Percentiles rank a stretch among this genome's conserved stretches.
Conservation (phyloP, 2,329 filamentous ascomycete species). For the Alternaria arbusti region DNA sequence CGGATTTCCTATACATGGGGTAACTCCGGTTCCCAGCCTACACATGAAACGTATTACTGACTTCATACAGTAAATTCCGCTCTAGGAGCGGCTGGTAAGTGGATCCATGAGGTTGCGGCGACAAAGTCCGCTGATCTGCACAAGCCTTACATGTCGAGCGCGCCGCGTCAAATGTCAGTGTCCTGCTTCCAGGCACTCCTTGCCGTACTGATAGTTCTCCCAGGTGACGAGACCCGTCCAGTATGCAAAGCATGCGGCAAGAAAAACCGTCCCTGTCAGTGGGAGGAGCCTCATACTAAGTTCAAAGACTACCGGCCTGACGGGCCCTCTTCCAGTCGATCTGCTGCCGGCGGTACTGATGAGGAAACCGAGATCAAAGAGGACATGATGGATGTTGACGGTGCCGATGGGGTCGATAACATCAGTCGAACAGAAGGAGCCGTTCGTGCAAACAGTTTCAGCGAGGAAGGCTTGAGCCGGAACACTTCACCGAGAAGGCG, state of each 20-base stretch:
- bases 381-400: conserved; percentile 23
- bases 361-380: conserved; percentile 13
- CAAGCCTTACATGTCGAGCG: conserved; percentile 38
- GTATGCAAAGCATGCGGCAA: conserved; percentile 41
- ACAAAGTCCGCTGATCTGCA: conserved; percentile 5
- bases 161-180: conserved; percentile 42
- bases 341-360: conserved; percentile 10
- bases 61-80: conserved; percentile 37
- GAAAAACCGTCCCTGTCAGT: conserved; percentile 40
- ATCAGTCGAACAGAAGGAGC: neutral
- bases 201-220: neutral
- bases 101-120: neutral
- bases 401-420: conserved; percentile 8
- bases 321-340: conserved; percentile 20
- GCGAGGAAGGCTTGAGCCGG: conserved; percentile 20
- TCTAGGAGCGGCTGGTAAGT: conserved; percentile 43
- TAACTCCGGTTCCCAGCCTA: neutral
- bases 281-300: conserved; percentile 35
- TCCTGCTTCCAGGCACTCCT: neutral
- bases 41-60: neutral
- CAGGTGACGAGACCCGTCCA: conserved; percentile 39
- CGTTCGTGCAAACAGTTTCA: neutral
- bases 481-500: conserved; percentile 22
- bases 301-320: conserved; percentile 38
- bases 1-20: conserved; percentile 9